Evolutionary conservation across 2,329 filamentous ascomycete species (phyloP).

Genomic region (Monilinia polystroma): DNA sequence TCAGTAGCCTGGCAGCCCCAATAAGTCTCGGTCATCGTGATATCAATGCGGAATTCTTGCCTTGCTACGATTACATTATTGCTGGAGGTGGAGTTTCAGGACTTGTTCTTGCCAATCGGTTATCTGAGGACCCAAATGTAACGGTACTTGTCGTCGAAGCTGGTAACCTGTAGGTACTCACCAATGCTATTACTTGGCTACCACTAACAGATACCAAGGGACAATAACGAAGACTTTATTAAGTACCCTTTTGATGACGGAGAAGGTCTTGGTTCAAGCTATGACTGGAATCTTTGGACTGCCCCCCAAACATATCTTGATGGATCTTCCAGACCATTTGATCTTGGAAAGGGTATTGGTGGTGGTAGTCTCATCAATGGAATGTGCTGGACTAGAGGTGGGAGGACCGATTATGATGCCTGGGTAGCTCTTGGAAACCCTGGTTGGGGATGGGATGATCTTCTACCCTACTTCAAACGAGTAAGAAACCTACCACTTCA

Average conservation of each 20-base stretch:
- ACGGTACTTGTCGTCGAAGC: slow-evolving; percentile 35
- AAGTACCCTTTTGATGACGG: slow-evolving; percentile 33
- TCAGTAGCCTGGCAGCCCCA: slow-evolving; percentile 20
- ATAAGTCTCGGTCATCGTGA: slow-evolving; percentile 29
- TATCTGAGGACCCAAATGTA: slow-evolving; percentile 43
- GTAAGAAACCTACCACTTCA: slow-evolving; percentile 8
- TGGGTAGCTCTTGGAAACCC: slow-evolving; percentile 46
- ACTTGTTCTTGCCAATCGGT: slow-evolving; percentile 46
- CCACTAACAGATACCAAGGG: slow-evolving; percentile 26
- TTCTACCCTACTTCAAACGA: slow-evolving; percentile 46
- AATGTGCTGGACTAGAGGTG: slow-evolving; percentile 38
- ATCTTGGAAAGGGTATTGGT: slow-evolving; percentile 37
- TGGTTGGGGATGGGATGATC: slow-evolving; percentile 42
- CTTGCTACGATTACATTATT: slow-evolving; percentile 45
- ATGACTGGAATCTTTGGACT: slow-evolving; percentile 46
- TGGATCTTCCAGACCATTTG: slow-evolving; percentile 30
- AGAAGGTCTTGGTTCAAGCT: slow-evolving; percentile 41
- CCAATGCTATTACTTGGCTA: background rate
- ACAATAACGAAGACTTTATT: slow-evolving; percentile 34
- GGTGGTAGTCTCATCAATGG: slow-evolving; percentile 46
- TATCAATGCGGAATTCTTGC: slow-evolving; percentile 30
- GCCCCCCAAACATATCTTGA: slow-evolving; percentile 41
- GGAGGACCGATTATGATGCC: slow-evolving; percentile 39
- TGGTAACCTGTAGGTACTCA: slow-evolving; percentile 29
- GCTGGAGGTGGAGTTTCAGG: slow-evolving; percentile 50